Evolutionary conservation across 768 basidiomycete genomes (phyloP).

Genomic region (Lentinus tigrinus): DNA sequence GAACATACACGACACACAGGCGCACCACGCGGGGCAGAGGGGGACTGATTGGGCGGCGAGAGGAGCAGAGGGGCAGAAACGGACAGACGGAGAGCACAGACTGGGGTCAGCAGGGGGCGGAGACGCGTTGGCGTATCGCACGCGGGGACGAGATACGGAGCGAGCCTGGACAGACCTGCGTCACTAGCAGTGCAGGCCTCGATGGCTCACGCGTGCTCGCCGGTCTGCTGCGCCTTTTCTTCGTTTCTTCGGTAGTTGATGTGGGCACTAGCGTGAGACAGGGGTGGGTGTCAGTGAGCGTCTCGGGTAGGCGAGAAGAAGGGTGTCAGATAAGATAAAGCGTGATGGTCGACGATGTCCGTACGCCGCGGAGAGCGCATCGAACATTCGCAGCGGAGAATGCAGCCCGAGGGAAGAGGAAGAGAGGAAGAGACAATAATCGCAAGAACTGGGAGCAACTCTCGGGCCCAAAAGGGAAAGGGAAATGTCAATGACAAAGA

Average conservation of each 20-base stretch:
- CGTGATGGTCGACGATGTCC: too few relatives aligned
- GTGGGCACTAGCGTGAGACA: neutral
- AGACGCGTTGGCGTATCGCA: too few relatives aligned
- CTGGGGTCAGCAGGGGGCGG: too few relatives aligned
- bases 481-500: neutral
- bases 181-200: neutral
- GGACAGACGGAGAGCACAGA: neutral
- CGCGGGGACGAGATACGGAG: neutral
- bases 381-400: too few relatives aligned
- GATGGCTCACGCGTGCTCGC: neutral
- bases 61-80: neutral
- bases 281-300: neutral
- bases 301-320: neutral
- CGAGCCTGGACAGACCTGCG: neutral
- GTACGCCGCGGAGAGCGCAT: neutral
- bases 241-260: constrained; percentile 7
- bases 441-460: neutral
- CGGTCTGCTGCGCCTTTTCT: constrained; percentile 1
- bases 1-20: neutral
- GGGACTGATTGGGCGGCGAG: neutral
- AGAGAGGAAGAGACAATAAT: neutral
- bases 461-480: neutral
- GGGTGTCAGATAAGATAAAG: too few relatives aligned
- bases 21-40: neutral
- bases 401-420: neutral